Evolutionary conservation across 495 filamentous ascomycete genomes (phyloP), one percentile per base, ranked within the genome.

Genomic region (Xylaria castorea): DNA sequence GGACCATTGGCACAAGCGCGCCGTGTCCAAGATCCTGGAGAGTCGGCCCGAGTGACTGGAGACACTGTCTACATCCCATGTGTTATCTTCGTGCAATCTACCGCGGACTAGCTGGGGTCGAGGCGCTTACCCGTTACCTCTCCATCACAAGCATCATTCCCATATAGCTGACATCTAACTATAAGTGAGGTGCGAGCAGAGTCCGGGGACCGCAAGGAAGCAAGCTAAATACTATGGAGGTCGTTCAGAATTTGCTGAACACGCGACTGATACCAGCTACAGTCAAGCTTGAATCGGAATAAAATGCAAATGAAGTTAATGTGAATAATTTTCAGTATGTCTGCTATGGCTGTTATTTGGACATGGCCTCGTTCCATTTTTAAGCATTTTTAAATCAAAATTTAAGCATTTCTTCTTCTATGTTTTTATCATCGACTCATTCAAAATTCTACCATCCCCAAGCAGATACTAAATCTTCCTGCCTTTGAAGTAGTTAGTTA

Each of bases 91-190:
- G 58, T 80, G 78, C 6, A 79, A 76, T 2, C 76, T 80, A 1
- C 78, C 78, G 14, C 77, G 78, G 36, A 80, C 77, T 14, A 77
- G 78, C 55, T 80, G 78, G 1, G 78, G 78, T 77, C 75, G 14
- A 80, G 71, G 14, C 71, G 70, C 6, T 62, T 70, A 7, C 61
- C 63, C 3, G 75, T 78, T 18, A 80, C 69, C 20, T 55, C 67
- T 80, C 77, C 7, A 80, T 50, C 42, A 80, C 55, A 64, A 77
- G 74, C 40, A 72, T 74, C 69, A 77, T 58, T 3, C 75, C 76
- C 75, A 80, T 80, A 48, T 75, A 79, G 55, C 79, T 80, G 51
- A 80, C 55, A 61, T 80, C 78, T 9, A 77, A 80, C 63, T 80
- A 80, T 1, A 72, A 51, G 46, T 78, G 79, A 5, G 78, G 73